Conservation (phyloP, 768 basidiomycete species). For the Kwoniella dejecticola region DNA sequence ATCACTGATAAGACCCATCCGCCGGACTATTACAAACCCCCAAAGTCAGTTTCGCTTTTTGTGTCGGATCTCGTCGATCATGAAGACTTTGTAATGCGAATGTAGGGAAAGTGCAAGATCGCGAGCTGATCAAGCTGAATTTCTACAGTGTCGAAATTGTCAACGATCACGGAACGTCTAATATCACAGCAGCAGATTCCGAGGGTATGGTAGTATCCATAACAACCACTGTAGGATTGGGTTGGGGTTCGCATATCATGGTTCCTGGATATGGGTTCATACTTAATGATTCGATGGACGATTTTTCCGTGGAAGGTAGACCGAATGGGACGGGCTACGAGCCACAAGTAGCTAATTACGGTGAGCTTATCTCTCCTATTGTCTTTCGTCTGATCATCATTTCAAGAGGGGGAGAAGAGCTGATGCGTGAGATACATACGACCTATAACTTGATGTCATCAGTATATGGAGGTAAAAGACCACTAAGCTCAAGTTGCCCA, state of each 20-base stretch:
- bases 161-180: constrained; percentile 45
- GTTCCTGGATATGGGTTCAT: constrained; percentile 45
- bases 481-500: constrained; percentile 46
- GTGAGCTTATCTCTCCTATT: constrained; percentile 18
- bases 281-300: constrained; percentile 49
- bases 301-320: constrained; percentile 43
- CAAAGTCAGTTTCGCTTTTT: constrained; percentile 21
- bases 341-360: constrained; percentile 37
- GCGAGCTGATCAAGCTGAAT: neutral
- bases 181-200: constrained; percentile 45
- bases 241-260: constrained; percentile 45
- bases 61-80: too few relatives aligned
- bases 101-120: too few relatives aligned
- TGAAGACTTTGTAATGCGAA: too few relatives aligned
- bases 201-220: constrained; percentile 43
- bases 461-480: constrained; percentile 41
- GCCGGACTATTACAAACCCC: constrained; percentile 45
- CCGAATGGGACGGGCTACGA: constrained; percentile 45
- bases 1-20: constrained; percentile 35
- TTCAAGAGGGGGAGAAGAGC: too few relatives aligned
- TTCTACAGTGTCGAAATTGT: constrained; percentile 33
- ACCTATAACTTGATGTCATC: too few relatives aligned
- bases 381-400: neutral
- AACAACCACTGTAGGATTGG: constrained; percentile 45
- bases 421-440: too few relatives aligned